These are phyloP conservation scores for Suhomyces faveliae DNA, from an alignment of 805 yeast genomes.

Conservation along the genomic window DNA sequence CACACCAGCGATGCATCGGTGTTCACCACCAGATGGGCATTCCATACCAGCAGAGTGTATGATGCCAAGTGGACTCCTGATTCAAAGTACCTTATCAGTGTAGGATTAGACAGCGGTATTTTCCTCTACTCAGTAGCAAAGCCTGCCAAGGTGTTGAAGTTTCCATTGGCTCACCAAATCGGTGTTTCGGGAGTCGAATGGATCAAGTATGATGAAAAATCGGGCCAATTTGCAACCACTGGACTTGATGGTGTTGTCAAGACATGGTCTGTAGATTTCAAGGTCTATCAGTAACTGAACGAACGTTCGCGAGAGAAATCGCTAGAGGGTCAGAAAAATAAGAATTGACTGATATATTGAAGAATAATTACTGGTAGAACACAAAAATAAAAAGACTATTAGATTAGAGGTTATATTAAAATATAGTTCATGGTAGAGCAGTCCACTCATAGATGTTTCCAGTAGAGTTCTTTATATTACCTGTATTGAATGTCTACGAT, in stretches of 20 bases:
- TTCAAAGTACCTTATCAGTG: slow-evolving; percentile 70
- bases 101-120: slow-evolving; percentile 80
- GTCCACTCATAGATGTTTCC: no score
- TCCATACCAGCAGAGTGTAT: slow-evolving; percentile 82
- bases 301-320: no score
- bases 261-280: slow-evolving; percentile 56
- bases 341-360: no score
- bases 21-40: slow-evolving; percentile 90
- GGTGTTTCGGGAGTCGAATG: slow-evolving; percentile 80
- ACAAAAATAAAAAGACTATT: no score
- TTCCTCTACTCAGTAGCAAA: slow-evolving; percentile 74
- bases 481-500: no score
- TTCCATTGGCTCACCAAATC: slow-evolving; percentile 79
- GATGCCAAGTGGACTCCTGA: slow-evolving; percentile 78
- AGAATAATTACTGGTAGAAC: no score
- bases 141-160: slow-evolving; percentile 75
- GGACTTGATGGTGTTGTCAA: slow-evolving; percentile 85
- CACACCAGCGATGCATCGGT: slow-evolving; percentile 51
- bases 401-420: no score
- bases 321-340: no score
- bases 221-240: slow-evolving; percentile 53
- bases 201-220: slow-evolving; percentile 41
- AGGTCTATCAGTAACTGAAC: slow-evolving; percentile 10
- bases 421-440: no score
- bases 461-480: no score